Conservation (phyloP, 2,329 filamentous ascomycete genomes). For the Ophiostoma populinum region DNA sequence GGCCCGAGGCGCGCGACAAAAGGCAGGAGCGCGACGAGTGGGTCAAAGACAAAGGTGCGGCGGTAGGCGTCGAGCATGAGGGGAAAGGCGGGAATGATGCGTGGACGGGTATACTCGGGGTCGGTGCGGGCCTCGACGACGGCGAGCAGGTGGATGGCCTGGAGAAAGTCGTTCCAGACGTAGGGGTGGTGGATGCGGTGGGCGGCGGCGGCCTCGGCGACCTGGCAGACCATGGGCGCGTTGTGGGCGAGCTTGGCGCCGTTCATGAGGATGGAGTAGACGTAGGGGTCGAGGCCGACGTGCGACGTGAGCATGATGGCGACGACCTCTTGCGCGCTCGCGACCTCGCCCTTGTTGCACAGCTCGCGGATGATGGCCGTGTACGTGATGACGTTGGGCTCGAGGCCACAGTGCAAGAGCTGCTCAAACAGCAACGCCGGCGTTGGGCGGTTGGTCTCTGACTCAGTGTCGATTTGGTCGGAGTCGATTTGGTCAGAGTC, state of each 20-base stretch:
- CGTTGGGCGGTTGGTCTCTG: slow-evolving; percentile 16
- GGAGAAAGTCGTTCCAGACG: slow-evolving; percentile 34
- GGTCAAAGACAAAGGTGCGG: slow-evolving; percentile 28
- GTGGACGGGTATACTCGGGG: slow-evolving; percentile 16
- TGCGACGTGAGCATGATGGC: slow-evolving; percentile 41
- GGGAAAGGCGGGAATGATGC: slow-evolving; percentile 23
- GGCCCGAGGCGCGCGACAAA: background rate
- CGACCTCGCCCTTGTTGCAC: slow-evolving; percentile 42
- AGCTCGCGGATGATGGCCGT: slow-evolving; percentile 57
- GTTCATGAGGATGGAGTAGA: slow-evolving; percentile 53
- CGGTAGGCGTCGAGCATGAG: slow-evolving; percentile 32
- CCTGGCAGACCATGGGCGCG: slow-evolving; percentile 32
- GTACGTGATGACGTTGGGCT: slow-evolving; percentile 44
- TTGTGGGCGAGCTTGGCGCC: slow-evolving; percentile 46
- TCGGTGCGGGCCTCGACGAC: slow-evolving; percentile 20
- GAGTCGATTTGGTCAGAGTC: too few species aligned
- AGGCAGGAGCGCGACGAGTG: slow-evolving; percentile 24
- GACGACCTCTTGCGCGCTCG: slow-evolving; percentile 48
- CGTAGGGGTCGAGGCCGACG: slow-evolving; percentile 44
- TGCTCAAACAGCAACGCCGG: slow-evolving; percentile 35
- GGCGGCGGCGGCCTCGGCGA: slow-evolving; percentile 34
- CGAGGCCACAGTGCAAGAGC: slow-evolving; percentile 42
- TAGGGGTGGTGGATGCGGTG: slow-evolving; percentile 28
- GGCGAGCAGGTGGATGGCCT: slow-evolving; percentile 29
- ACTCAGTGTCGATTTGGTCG: background rate